Evolutionary conservation across 2,329 filamentous ascomycete genomes (phyloP).

Genomic region (Venturiaceae sp.): DNA sequence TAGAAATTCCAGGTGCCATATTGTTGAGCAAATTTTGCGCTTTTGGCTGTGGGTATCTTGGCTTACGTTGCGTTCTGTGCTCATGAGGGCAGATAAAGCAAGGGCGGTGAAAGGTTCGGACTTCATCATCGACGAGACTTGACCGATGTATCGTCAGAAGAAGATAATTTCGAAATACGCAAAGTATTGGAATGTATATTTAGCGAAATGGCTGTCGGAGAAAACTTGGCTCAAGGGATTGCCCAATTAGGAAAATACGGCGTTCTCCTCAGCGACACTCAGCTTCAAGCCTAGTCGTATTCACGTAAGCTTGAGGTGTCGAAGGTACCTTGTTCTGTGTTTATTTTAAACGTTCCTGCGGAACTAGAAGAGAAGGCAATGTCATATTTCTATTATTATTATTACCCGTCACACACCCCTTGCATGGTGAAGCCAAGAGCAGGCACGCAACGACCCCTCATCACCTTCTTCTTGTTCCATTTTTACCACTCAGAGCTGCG

Average conservation of each 20-base stretch:
- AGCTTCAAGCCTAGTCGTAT: not conserved
- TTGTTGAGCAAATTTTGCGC: not conserved
- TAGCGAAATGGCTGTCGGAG: not conserved
- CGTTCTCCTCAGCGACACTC: no score
- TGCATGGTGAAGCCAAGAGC: not conserved
- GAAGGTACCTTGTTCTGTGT: no score
- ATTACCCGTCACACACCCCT: not conserved
- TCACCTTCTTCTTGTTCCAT: no score
- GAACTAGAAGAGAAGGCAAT: no score
- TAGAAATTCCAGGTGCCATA: not conserved
- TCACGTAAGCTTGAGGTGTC: not conserved
- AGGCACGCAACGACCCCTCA: no score
- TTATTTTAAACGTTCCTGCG: no score
- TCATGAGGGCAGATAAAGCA: not conserved
- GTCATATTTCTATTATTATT: not conserved
- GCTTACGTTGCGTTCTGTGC: not conserved
- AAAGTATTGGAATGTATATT: not conserved
- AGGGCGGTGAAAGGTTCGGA: no score
- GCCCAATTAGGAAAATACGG: not conserved
- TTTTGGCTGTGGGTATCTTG: not conserved
- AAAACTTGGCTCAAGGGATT: not conserved
- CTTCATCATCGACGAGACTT: not conserved
- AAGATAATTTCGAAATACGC: no score
- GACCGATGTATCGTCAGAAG: no score
- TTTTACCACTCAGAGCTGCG: no score